Evolutionary conservation across 2,329 filamentous ascomycete species (phyloP), one percentile per base, ranked within the genome.

Genomic region (Diaporthe caulivora): DNA sequence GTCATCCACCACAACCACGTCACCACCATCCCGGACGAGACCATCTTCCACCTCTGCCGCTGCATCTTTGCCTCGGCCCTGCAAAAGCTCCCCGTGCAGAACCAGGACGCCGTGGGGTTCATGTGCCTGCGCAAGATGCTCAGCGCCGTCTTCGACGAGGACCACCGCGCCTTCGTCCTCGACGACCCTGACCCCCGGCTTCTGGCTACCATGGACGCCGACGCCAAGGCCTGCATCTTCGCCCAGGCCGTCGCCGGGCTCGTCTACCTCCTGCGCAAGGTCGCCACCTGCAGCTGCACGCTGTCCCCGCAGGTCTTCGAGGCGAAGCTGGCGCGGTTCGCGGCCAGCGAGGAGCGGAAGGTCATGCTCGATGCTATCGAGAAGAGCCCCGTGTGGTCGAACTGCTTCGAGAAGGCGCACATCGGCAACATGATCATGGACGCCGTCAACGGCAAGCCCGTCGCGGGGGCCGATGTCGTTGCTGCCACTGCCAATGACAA

Each of bases 221-320:
- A 80, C 55, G 79, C 80, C 65, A 82, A 80, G 75, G 79, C 80
- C 5, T 78, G 78, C 29, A 76, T 84, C 49, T 81, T 83, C 49
- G 78, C 80, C 21, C 80, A 83, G 74, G 83, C 81, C 68, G 77
- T 84, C 34, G 79, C 81, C 0, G 82, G 81, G 49, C 78, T 82
- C 58, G 79, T 82, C 17, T 67, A 79, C 72, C 62, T 84, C 55
- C 80, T 81, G 67, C 75, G 75, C 37, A 76, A 75, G 8, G 75
- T 83, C 7, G 74, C 72, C 24, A 67, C 72, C 13, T 65, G 76
- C 2, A 75, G 67, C 15, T 13, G 54, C 15, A 73, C 75, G 4
- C 58, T 82, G 1, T 78, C 80, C 0, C 60, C 60, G 5, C 57
- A 72, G 10, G 18, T 77, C 1, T 72, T 84, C 31, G 74, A 75